These are phyloP conservation scores for Microbotryum scabiosae DNA, from an alignment of 1,284 basidiomycete genomes.

Conservation along the genomic window DNA sequence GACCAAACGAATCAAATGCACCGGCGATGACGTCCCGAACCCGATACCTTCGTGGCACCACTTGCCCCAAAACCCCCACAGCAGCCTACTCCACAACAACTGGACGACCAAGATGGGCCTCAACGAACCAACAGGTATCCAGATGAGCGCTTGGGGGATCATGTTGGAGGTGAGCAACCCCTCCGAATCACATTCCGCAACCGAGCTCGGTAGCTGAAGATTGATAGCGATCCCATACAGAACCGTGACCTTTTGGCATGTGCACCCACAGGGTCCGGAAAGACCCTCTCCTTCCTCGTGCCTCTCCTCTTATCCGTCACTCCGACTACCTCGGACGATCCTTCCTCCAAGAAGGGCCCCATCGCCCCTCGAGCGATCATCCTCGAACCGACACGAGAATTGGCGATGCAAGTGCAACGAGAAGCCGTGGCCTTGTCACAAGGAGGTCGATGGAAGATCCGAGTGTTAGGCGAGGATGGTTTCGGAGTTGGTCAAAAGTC, in stretches of 20 bases:
- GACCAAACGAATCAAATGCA: conserved; percentile 36
- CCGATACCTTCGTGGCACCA: conserved; percentile 38
- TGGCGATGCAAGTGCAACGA: conserved; percentile 93
- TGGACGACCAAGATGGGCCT: conserved; percentile 55
- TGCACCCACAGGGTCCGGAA: conserved; percentile 89
- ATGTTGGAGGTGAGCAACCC: conserved; percentile 34
- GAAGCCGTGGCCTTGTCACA: conserved; percentile 76
- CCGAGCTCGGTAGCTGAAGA: neutral
- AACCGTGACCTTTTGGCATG: conserved; percentile 76
- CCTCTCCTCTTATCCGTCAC: conserved; percentile 55
- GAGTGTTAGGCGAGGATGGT: conserved; percentile 62
- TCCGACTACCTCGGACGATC: conserved; percentile 23
- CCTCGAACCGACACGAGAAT: conserved; percentile 84
- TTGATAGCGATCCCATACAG: conserved; percentile 37
- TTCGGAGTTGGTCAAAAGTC: conserved; percentile 35
- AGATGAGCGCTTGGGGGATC: conserved; percentile 39
- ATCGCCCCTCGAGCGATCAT: conserved; percentile 46
- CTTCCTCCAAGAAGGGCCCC: neutral
- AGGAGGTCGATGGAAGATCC: conserved; percentile 72
- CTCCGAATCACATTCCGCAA: neutral
- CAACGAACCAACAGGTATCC: conserved; percentile 38
- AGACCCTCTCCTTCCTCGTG: conserved; percentile 80
- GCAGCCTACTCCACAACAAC: conserved; percentile 67
- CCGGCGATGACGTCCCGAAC: conserved; percentile 41
- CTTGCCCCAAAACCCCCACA: conserved; percentile 11